A percentile compares a stretch with the other conserved stretches of the same genome.
phyloP scores from a whole-genome alignment of 768 basidiomycete genomes.

The Wakefieldia striispora region DNA sequence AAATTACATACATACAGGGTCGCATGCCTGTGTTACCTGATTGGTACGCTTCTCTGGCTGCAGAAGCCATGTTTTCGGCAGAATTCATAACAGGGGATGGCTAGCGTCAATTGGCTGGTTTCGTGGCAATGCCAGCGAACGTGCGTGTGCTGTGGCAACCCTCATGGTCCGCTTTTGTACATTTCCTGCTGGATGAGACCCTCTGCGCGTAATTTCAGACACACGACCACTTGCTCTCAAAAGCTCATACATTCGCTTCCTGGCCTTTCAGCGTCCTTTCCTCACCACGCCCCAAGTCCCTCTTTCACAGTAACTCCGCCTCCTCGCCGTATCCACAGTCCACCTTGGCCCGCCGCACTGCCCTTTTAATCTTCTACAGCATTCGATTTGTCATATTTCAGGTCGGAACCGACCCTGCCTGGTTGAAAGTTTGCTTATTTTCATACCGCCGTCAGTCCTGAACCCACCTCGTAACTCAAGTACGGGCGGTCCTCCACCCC shows the following conservation, averaged over 20 bases:
- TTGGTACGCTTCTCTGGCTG: too few relatives aligned
- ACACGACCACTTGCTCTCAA: constrained; percentile 33
- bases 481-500: too few relatives aligned
- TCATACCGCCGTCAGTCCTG: constrained; percentile 4
- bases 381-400: not conserved
- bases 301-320: constrained; percentile 9
- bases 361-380: constrained; percentile 13
- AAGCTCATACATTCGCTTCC: constrained; percentile 23
- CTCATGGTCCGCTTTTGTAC: constrained; percentile 25
- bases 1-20: constrained; percentile 24
- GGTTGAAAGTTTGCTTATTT: constrained; percentile 4
- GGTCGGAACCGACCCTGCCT: constrained; percentile 10
- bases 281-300: not conserved
- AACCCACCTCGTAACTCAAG: constrained; percentile 1
- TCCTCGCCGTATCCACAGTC: too few relatives aligned
- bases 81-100: not conserved
- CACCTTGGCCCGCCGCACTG: constrained; percentile 9
- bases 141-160: constrained; percentile 33
- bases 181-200: constrained; percentile 17
- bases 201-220: constrained; percentile 36
- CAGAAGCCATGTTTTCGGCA: too few relatives aligned
- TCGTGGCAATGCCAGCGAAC: constrained; percentile 35
- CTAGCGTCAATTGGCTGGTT: constrained; percentile 16
- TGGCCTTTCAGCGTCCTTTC: constrained; percentile 3
- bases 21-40: constrained; percentile 8